Base-by-base conservation (phyloP, 2,329 filamentous ascomycete genomes). In the Orbilia javanica region DNA sequence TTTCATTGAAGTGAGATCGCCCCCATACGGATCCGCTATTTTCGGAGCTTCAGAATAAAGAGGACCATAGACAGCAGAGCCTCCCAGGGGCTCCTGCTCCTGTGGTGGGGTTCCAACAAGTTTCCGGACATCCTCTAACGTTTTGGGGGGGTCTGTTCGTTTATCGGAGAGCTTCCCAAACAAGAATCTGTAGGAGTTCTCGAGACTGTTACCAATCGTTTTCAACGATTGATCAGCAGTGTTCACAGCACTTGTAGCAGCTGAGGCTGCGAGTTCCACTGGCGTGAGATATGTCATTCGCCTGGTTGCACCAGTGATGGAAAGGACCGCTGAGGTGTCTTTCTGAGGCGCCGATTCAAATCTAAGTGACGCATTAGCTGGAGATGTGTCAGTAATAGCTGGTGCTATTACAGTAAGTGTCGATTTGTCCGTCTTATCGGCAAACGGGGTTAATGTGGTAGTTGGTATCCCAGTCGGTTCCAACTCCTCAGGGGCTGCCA, bases 161-260 rank as follows among this genome's bases (percentile, higher is more conserved):
- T 90, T 87, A 83, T 97, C 94, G 11, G 80, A 80, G 20, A 97
- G 87, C 80, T 94, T 93, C 15, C 95, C 95, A 68, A 99, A 90
- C 25, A 99, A 86, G 83, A 98, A 97, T 77, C 94, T 96, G 85
- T 97, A 96, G 83, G 94, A 97, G 82, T 93, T 94, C 76, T 95
- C 94, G 3, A 98, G 86, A 57, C 93, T 96, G 82, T 89, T 94
- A 79, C 95, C 93, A 80, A 99, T 97, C 39, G 91, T 96, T 83
- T 97, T 97, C 80, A 98, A 87, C 0, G 94, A 89, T 83, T 97
- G 94, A 82, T 99, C 96, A 10, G 96, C 96, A 0, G 93, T 94
- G 81, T 89, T 94, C 76, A 97, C 81, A 15, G 81, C 81, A 15
- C 76, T 79, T 13, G 79, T 80, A 29, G 74, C 79, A 15, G 75